Base-by-base conservation (phyloP, 2,329 filamentous ascomycete species). In the Fusarium sp. region DNA sequence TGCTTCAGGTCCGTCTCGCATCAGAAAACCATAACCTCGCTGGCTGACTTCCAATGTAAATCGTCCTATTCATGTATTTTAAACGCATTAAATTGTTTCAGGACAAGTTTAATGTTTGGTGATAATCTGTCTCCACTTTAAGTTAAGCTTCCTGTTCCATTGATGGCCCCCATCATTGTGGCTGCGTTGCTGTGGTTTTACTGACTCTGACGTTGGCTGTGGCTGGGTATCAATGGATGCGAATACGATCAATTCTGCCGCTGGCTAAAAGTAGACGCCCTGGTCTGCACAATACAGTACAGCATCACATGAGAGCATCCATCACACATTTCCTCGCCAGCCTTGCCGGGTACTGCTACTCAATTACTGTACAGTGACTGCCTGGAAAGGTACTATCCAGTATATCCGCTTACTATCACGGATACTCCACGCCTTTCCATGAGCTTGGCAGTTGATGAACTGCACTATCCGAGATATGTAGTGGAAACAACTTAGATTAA, bases 401-500 rank as follows among this genome's bases (percentile, higher is more conserved):
- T 21, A 19, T 51, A 41, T 41, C 23, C 23, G 31, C 21, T 51
- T 21, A 41, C 31, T 50, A 31, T 31, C 30, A 14, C 30, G 30
- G 30, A 31, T 37, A n/a, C 34, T 37, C 34, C 34, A 14, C 34
- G 14, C 31, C 34, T 26, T 41, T 41, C 23, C 34, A 26, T 51
- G 34, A 41, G n/a, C 34, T 41, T 41, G 49, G 49, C 31, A 51
- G 21, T 51, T 41, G 11, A 51, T 26, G 21, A 41, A 26, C 23
- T 41, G 23, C 31, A 34, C 23, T 28, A 51, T 51, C 31, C 49
- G 49, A 51, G 49, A 51, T 51, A 26, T 42, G 34, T 28, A 25
- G 49, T 51, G 34, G 49, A 51, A 51, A 51, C 34, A 51, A 51
- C 49, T 51, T 51, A 51, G 19, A 51, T 42, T 51, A 51, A 51